Base-by-base conservation (phyloP, 305 asterid genomes). In the Rubia balearica region DNA sequence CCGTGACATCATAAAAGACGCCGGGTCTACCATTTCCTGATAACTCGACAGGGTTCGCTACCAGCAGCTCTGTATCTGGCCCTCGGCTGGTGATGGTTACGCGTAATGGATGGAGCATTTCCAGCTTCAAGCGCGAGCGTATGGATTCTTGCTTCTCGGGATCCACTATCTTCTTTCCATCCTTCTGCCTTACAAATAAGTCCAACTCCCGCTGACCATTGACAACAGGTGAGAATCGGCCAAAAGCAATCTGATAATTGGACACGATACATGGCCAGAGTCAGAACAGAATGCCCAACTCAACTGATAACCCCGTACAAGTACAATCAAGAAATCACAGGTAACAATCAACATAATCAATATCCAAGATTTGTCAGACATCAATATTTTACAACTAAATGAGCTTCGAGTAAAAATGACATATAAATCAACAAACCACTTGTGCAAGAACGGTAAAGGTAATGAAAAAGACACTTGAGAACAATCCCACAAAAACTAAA, bases 31-130 rank as follows among this genome's bases (percentile, higher is more conserved):
- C 96, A 67, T 83, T 86, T 72, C 98, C 96, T 71, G 89, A 86
- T 51, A 87, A 79, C 85, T 92, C 98, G n/a, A 92, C 88, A 21
- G 95, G 98, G 80, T 92, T 92, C 69, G 97, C 93, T 22, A 89
- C 90, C 83, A 90, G 71, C 78, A 92, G 94, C 78, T 92, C 96
- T 8, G 96, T 79, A 71, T 92, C 96, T 60, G 96, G 96, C 38
- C 98, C 97, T 46, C 90, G 92, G 51, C 82, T 78, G 61, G 88
- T 73, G 72, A 92, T 82, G 33, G 86, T 81, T 68, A 90, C 98
- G 41, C 91, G 93, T 73, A 90, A 78, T 38, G 96, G 94, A 49
- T 92, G 96, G 82, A 92, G 91, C 87, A 92, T 78, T 82, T 92
- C 97, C 70, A 78, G 79, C 79, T 87, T 87, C 65, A 92, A 77